A percentile compares a stretch with the other conserved stretches of the same genome.
Conservation (phyloP, 495 filamentous ascomycete genomes). For the Clohesyomyces aquaticus region DNA sequence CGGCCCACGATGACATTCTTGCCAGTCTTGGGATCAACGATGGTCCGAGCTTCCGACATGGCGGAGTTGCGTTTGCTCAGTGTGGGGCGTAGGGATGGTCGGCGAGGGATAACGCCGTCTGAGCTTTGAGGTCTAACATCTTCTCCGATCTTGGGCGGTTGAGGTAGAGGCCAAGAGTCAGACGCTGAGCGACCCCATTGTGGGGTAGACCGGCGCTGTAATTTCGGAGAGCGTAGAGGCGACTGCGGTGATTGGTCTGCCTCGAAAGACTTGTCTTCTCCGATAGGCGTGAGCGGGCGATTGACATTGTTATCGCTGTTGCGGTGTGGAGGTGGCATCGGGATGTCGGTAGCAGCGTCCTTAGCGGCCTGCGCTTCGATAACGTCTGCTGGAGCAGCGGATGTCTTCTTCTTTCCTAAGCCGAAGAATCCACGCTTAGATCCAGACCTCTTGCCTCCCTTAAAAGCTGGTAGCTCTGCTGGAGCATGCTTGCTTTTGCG, state of each 20-base stretch:
- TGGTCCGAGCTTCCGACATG: slow-evolving; percentile 10
- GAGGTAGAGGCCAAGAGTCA: slow-evolving; percentile 42
- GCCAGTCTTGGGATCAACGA: slow-evolving; percentile 27
- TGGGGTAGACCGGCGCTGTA: slow-evolving; percentile 38
- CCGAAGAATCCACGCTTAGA: slow-evolving; percentile 43
- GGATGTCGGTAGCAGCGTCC: slow-evolving; percentile 13
- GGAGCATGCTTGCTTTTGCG: slow-evolving; percentile 35
- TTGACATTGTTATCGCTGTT: slow-evolving; percentile 11
- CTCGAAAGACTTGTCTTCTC: slow-evolving; percentile 32
- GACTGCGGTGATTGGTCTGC: not conserved
- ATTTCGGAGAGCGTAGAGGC: slow-evolving; percentile 34
- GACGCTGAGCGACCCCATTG: slow-evolving; percentile 34
- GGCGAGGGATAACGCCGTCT: slow-evolving; percentile 22
- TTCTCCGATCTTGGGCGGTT: slow-evolving; percentile 29
- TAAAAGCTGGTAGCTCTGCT: slow-evolving; percentile 23
- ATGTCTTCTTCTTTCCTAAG: slow-evolving; percentile 44
- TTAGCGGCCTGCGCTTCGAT: not conserved
- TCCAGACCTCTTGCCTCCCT: slow-evolving; percentile 31
- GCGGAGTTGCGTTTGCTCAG: slow-evolving; percentile 35
- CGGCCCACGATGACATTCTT: slow-evolving; percentile 38
- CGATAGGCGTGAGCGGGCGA: slow-evolving; percentile 36
- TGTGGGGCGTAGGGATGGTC: slow-evolving; percentile 24
- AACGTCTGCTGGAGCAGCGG: slow-evolving; percentile 3
- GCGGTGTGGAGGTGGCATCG: slow-evolving; percentile 13
- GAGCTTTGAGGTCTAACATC: slow-evolving; percentile 39